Conservation (phyloP, 306 rosid genomes). For the Malus sieversii region DNA sequence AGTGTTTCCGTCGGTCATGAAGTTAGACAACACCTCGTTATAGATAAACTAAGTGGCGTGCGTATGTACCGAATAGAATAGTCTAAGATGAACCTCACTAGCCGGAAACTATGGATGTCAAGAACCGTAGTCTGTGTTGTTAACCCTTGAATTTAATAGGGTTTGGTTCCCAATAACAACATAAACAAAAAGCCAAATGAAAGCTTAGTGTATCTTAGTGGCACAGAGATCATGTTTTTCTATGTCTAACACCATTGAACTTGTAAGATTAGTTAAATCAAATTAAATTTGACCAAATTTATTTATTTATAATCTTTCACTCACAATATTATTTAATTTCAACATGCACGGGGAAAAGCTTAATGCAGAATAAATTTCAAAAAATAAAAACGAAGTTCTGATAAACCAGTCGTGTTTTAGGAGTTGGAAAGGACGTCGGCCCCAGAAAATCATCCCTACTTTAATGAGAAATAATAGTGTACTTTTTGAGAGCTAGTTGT, state of each 20-base stretch:
- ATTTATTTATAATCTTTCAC: neutral
- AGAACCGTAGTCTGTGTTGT: conserved; percentile 2
- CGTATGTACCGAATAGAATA: neutral
- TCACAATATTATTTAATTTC: neutral
- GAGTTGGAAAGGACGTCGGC: conserved; percentile 17
- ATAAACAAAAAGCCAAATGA: neutral
- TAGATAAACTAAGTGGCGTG: neutral
- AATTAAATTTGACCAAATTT: neutral
- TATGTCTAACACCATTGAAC: conserved; percentile 31
- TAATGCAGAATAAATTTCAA: neutral
- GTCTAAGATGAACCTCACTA: neutral
- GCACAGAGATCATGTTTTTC: conserved; percentile 26
- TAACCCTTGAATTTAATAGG: conserved; percentile 8
- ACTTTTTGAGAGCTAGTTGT: neutral
- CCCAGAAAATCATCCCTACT: conserved; percentile 27
- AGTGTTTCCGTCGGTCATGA: neutral
- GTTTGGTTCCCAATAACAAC: conserved; percentile 28
- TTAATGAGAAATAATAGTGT: neutral
- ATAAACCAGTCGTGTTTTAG: conserved; percentile 16
- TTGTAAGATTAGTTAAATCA: conserved; percentile 18
- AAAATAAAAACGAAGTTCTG: neutral
- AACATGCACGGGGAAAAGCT: conserved; percentile 28
- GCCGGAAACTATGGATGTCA: conserved; percentile 21
- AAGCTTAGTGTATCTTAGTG: conserved; percentile 11
- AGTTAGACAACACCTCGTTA: neutral